These are phyloP conservation scores for Nakazawaea siamensis DNA, from an alignment of 805 yeast species.

Conservation along the genomic window DNA sequence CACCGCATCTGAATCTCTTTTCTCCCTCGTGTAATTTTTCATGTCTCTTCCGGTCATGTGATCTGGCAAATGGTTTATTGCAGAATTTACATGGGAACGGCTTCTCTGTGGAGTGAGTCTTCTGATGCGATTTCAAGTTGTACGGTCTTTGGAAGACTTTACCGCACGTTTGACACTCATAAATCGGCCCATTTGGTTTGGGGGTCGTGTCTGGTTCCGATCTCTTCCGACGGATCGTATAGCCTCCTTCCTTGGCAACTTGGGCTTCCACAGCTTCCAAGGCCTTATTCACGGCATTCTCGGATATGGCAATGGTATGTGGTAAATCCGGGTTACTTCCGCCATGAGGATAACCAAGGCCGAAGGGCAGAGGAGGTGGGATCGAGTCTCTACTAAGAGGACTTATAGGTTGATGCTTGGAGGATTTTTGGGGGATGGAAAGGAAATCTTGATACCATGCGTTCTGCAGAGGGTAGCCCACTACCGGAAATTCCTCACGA, in stretches of 20 bases:
- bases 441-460: neutral
- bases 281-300: slow-evolving; percentile 7
- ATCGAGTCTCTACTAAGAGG: neutral
- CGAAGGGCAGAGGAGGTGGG: slow-evolving; percentile 4
- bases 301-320: slow-evolving; percentile 20
- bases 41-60: slow-evolving; percentile 71
- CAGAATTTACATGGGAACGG: slow-evolving; percentile 64
- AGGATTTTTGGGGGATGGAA: neutral
- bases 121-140: slow-evolving; percentile 41
- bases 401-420: neutral
- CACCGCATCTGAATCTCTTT: slow-evolving; percentile 62
- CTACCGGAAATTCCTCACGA: too few relatives aligned
- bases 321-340: too few relatives aligned
- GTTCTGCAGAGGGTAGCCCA: too few relatives aligned
- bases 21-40: slow-evolving; percentile 69
- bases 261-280: slow-evolving; percentile 12
- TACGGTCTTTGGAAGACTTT: slow-evolving; percentile 40
- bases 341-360: too few relatives aligned
- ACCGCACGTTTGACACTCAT: slow-evolving; percentile 34
- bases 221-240: slow-evolving; percentile 2
- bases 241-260: slow-evolving; percentile 10
- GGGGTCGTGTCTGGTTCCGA: neutral
- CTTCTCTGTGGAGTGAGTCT: slow-evolving; percentile 53
- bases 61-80: slow-evolving; percentile 63
- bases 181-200: slow-evolving; percentile 10